Percentiles rank a stretch among this genome's conserved stretches.
Evolutionary conservation across 768 basidiomycete genomes (phyloP).

Genomic region (Psilocybe subaeruginosa): DNA sequence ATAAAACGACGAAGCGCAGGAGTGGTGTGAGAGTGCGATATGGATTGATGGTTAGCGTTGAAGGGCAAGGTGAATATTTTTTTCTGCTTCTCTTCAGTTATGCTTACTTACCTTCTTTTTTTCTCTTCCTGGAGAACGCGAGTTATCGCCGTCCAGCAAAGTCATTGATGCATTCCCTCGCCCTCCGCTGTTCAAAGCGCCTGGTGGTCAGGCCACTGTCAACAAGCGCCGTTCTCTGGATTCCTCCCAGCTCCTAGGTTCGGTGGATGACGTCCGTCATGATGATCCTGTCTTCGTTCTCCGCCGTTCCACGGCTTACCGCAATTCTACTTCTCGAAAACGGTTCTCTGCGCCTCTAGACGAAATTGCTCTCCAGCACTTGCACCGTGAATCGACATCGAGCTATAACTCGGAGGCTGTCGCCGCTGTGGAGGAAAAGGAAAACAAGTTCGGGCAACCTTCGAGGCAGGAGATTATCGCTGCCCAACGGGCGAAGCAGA

Average conservation of each 20-base stretch:
- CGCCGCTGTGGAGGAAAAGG: conserved; percentile 25
- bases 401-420: conserved; percentile 57
- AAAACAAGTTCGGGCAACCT: conserved; percentile 34
- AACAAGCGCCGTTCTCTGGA: conserved; percentile 89
- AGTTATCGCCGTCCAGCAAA: conserved; percentile 78
- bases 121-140: conserved; percentile 57
- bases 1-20: conserved; percentile 81
- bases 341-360: conserved; percentile 79
- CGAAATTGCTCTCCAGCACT: conserved; percentile 76
- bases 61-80: conserved; percentile 23
- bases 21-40: conserved; percentile 84
- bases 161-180: conserved; percentile 81
- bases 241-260: conserved; percentile 70
- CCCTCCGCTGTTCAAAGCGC: conserved; percentile 70
- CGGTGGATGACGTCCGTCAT: conserved; percentile 70
- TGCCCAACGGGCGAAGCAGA: conserved; percentile 84
- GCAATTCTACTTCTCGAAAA: conserved; percentile 68
- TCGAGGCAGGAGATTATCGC: conserved; percentile 92
- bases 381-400: conserved; percentile 70
- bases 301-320: conserved; percentile 78
- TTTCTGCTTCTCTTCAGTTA: conserved; percentile 3
- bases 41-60: conserved; percentile 65
- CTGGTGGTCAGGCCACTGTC: conserved; percentile 61
- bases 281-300: conserved; percentile 92
- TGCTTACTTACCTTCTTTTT: not conserved